phyloP scores from a whole-genome alignment of 345 rosid genomes.

The Pugionium cornutum region DNA sequence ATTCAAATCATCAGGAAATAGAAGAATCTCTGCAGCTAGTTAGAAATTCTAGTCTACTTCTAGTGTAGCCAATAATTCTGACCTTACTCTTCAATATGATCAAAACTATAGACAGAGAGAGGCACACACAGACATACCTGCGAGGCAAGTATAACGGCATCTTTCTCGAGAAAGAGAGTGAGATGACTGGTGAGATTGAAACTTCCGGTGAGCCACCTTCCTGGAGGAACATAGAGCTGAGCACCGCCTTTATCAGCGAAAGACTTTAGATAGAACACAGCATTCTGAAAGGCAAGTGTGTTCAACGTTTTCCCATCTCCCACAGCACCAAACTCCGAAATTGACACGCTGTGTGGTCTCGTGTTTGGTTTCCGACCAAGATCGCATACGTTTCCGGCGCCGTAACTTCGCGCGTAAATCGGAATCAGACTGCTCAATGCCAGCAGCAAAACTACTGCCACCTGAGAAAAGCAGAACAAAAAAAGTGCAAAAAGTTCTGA shows the following conservation, averaged over 20 bases:
- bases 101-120: conserved; percentile 12
- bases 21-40: not conserved
- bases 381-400: conserved; percentile 36
- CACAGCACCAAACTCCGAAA: conserved; percentile 58
- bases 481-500: not conserved
- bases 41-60: not conserved
- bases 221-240: conserved; percentile 55
- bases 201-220: conserved; percentile 61
- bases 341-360: conserved; percentile 54
- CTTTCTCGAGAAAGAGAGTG: conserved; percentile 56
- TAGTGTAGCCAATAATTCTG: not conserved
- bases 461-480: not conserved
- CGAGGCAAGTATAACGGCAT: conserved; percentile 57
- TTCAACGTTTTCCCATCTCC: conserved; percentile 59
- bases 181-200: conserved; percentile 56
- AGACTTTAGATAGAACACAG: conserved; percentile 50
- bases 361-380: conserved; percentile 31
- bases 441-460: conserved; percentile 14
- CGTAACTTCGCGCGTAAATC: not conserved
- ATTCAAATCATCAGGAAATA: not conserved
- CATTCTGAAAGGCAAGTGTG: conserved; percentile 57
- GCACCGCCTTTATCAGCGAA: conserved; percentile 61
- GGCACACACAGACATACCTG: conserved; percentile 36
- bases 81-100: not conserved
- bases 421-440: conserved; percentile 24